Conservation (phyloP, 192 early-diverging fungal genomes). For the Coemansia javaensis region DNA sequence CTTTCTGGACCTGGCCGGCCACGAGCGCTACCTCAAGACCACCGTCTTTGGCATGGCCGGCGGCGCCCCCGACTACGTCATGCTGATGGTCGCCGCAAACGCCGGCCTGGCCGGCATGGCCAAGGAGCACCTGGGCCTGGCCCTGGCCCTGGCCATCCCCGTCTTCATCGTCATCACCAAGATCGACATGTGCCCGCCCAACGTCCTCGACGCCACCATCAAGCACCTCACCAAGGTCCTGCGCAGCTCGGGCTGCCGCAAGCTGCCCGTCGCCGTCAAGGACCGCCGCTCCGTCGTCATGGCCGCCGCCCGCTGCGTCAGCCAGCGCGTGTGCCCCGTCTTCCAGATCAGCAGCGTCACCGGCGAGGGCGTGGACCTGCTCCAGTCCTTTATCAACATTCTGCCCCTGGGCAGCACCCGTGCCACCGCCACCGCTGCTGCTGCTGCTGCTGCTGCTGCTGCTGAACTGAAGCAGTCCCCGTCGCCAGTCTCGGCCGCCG, state of each 20-base stretch:
- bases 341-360: constrained; percentile 92
- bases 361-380: constrained; percentile 68
- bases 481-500: not conserved
- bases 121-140: constrained; percentile 87
- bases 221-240: constrained; percentile 78
- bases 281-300: constrained; percentile 69
- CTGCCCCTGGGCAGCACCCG: constrained; percentile 51
- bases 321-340: constrained; percentile 88
- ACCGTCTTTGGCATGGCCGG: constrained; percentile 96
- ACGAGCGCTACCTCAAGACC: constrained; percentile 94
- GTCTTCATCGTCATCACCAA: constrained; percentile 93
- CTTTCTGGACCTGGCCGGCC: constrained; percentile 77
- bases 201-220: constrained; percentile 77
- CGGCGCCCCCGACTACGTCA: constrained; percentile 83
- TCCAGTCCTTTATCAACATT: constrained; percentile 82
- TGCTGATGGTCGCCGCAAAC: constrained; percentile 84
- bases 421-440: constrained; percentile 47
- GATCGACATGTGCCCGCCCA: constrained; percentile 87
- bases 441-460: not conserved
- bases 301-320: constrained; percentile 76
- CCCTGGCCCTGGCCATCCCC: constrained; percentile 79
- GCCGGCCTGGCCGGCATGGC: constrained; percentile 92
- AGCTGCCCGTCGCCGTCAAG: constrained; percentile 84
- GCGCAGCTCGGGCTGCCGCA: constrained; percentile 84
- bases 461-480: too few relatives aligned